phyloP scores from a whole-genome alignment of 495 filamentous ascomycete genomes.

The Bombardia bombarda region DNA sequence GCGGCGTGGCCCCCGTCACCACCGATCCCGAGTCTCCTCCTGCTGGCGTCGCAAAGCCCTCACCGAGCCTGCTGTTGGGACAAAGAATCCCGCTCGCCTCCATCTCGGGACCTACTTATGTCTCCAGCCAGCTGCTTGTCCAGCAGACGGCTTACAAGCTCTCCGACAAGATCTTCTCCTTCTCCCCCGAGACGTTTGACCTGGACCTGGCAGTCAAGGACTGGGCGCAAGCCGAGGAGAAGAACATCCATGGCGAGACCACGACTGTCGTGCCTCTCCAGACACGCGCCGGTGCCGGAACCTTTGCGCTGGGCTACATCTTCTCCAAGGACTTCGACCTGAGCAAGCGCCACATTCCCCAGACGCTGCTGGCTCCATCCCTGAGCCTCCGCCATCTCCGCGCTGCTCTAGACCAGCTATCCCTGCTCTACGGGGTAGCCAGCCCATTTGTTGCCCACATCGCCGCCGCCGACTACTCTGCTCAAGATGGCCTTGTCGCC shows the following conservation, averaged over 20 bases:
- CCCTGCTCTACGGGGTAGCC: conserved; percentile 77
- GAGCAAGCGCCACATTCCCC: conserved; percentile 83
- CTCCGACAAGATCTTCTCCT: conserved; percentile 93
- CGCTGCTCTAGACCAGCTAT: conserved; percentile 79
- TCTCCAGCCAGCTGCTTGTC: conserved; percentile 81
- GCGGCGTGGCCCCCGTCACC: conserved; percentile 8
- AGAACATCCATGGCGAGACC: conserved; percentile 73
- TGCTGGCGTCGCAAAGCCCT: conserved; percentile 31
- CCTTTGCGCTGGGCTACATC: conserved; percentile 90
- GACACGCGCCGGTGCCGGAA: conserved; percentile 80
- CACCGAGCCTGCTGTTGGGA: conserved; percentile 55
- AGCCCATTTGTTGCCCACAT: conserved; percentile 90
- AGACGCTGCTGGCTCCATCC: conserved; percentile 79
- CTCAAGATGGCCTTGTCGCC: conserved; percentile 60
- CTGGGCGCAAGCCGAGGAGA: conserved; percentile 58
- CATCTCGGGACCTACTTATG: conserved; percentile 82
- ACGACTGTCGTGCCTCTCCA: conserved; percentile 74
- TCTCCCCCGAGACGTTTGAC: conserved; percentile 88
- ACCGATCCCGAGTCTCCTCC: conserved; percentile 8
- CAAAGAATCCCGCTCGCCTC: conserved; percentile 50
- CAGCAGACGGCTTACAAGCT: conserved; percentile 93
- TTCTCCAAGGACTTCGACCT: conserved; percentile 93
- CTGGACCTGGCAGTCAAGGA: conserved; percentile 71
- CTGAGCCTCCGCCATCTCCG: conserved; percentile 74
- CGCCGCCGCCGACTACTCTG: conserved; percentile 84